Evolutionary conservation across 2,329 filamentous ascomycete species (phyloP).

Genomic region (Dactylellina sp.): DNA sequence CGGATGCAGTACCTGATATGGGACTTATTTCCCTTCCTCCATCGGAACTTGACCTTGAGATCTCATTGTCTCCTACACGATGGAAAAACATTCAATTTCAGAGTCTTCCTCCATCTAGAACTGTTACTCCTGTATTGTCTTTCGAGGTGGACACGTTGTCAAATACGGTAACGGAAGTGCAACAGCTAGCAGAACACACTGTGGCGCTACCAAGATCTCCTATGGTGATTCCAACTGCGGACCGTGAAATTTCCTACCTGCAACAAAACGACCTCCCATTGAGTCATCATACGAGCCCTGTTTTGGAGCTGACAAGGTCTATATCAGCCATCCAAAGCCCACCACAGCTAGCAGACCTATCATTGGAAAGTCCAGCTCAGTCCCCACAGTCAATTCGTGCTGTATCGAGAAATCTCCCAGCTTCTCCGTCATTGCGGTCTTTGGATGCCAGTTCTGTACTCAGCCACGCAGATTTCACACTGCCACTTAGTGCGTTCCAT

Average conservation of each 20-base stretch:
- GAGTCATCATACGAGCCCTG: conserved; percentile 16
- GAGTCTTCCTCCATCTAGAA: conserved; percentile 27
- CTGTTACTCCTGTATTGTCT: conserved; percentile 18
- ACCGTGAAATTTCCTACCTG: background rate
- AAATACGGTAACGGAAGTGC: background rate
- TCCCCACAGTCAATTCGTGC: background rate
- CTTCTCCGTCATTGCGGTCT: conserved; percentile 22
- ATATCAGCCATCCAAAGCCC: background rate
- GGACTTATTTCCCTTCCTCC: conserved; percentile 26
- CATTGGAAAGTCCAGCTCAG: background rate
- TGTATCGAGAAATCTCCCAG: background rate
- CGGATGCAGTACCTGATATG: background rate
- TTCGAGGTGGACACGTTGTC: background rate
- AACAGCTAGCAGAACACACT: background rate
- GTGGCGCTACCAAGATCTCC: conserved; percentile 27
- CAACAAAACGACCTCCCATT: conserved; percentile 15
- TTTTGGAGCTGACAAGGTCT: background rate
- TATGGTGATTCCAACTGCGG: background rate
- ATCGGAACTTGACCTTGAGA: conserved; percentile 22
- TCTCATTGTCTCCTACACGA: background rate
- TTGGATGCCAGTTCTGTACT: background rate
- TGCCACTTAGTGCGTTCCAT: conserved; percentile 8
- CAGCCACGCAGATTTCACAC: background rate
- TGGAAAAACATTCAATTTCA: conserved; percentile 2
- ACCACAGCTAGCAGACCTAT: background rate